Conservation (phyloP, 106 monocot species). For the Allium sativum region DNA sequence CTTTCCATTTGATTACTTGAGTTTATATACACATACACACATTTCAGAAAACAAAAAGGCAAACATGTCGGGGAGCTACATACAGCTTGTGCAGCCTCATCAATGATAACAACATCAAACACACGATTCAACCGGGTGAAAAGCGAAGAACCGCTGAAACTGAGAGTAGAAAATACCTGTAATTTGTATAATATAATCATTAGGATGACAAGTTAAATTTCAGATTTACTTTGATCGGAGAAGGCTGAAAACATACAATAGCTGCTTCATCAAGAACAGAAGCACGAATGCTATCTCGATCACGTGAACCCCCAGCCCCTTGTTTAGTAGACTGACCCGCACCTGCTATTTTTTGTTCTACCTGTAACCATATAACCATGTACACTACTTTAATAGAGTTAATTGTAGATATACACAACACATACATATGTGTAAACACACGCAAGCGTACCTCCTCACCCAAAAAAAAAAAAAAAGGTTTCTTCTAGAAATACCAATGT, state of each 20-base stretch:
- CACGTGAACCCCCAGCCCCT: slow-evolving; percentile 33
- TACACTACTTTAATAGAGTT: too few species aligned
- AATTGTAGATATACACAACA: too few species aligned
- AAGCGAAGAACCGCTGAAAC: slow-evolving; percentile 84
- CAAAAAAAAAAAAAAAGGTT: too few species aligned
- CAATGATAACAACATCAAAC: slow-evolving; percentile 99
- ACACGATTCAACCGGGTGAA: slow-evolving; percentile 69
- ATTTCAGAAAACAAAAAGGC: too few species aligned
- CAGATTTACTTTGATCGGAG: too few species aligned
- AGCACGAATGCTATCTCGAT: slow-evolving; percentile 72
- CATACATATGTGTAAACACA: too few species aligned
- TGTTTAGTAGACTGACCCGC: slow-evolving; percentile 37
- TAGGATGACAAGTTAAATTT: too few species aligned
- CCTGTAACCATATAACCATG: slow-evolving; percentile 24
- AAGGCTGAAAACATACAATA: slow-evolving; percentile 51
- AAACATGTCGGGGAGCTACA: slow-evolving; percentile 6
- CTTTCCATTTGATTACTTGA: too few species aligned
- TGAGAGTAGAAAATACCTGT: slow-evolving; percentile 95
- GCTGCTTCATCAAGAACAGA: slow-evolving; percentile 94
- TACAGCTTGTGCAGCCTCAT: slow-evolving; percentile 99
- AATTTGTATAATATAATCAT: slow-evolving; percentile 12
- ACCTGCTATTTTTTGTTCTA: slow-evolving; percentile 76
- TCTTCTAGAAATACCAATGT: too few species aligned
- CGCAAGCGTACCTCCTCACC: too few species aligned
- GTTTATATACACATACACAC: too few species aligned